Evolutionary conservation across 2,329 filamentous ascomycete species (phyloP).

Genomic region (Didymella segeticola): DNA sequence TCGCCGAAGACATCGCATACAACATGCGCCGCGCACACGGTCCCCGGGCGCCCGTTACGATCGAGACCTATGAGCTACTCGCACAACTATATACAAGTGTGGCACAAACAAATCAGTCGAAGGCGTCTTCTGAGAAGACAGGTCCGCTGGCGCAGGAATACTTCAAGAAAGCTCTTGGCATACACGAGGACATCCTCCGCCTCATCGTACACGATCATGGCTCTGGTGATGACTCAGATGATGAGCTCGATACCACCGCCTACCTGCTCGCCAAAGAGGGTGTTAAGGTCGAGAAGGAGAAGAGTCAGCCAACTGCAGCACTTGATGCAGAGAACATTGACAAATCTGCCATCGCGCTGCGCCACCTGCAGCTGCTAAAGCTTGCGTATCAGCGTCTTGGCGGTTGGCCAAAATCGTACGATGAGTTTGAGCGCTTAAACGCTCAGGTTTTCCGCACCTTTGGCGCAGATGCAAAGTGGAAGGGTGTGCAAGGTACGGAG

Average conservation of each 20-base stretch:
- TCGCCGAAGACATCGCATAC: slow-evolving; percentile 63
- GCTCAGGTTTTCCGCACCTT: slow-evolving; percentile 54
- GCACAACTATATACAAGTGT: slow-evolving; percentile 57
- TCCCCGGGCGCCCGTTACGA: slow-evolving; percentile 54
- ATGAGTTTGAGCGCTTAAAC: slow-evolving; percentile 57
- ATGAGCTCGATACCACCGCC: slow-evolving; percentile 46
- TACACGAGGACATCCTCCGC: slow-evolving; percentile 45
- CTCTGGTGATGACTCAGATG: slow-evolving; percentile 37
- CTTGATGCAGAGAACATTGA: slow-evolving; percentile 38
- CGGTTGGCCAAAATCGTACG: slow-evolving; percentile 56
- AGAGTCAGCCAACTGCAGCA: slow-evolving; percentile 33
- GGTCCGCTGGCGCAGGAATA: slow-evolving; percentile 45
- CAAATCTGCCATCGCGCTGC: slow-evolving; percentile 33
- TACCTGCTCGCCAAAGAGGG: slow-evolving; percentile 47
- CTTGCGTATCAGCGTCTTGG: slow-evolving; percentile 53
- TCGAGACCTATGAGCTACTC: slow-evolving; percentile 59
- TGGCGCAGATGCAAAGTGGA: slow-evolving; percentile 44
- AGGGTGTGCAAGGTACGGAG: slow-evolving; percentile 54
- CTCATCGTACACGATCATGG: slow-evolving; percentile 35
- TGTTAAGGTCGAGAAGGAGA: slow-evolving; percentile 35
- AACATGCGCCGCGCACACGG: slow-evolving; percentile 63
- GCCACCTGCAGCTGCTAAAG: slow-evolving; percentile 48
- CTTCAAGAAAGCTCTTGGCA: slow-evolving; percentile 47
- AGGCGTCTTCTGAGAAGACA: slow-evolving; percentile 44
- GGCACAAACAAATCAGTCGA: slow-evolving; percentile 48